Base-by-base conservation (phyloP, 2,329 filamentous ascomycete genomes). In the Diplocarpon rosae region DNA sequence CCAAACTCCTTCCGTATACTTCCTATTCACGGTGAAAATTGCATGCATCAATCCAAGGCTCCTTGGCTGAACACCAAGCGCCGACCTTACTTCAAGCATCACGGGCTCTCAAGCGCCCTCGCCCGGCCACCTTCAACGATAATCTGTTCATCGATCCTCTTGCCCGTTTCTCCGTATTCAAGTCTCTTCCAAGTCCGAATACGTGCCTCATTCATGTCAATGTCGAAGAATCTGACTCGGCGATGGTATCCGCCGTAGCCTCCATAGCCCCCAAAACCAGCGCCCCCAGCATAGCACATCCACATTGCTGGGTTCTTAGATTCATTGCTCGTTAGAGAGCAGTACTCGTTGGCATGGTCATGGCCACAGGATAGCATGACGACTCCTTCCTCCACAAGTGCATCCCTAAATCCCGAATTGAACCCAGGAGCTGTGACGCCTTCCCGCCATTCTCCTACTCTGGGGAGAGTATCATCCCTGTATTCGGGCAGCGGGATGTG, bases 261-360 rank as follows among this genome's bases (percentile, higher is more conserved):
- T 15, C 84, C 92, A 61, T 98, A 98, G 0, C 92, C 92, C 44
- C 92, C 92, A 57, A 98, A 95, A 1, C 92, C 92, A 24, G 80
- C 78, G 20, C 85, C 92, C 28, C 92, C 92, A 8, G 81, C 90
- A 64, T 96, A 96, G 69, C 92, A 98, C 89, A 98, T 95, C 92
- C 92, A 98, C 2, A 96, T 68, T 27, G 82, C 75, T 0, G 83
- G 80, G n/a, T 70, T 65, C 16, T 67, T 49, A 8, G 51, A 40
- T 9, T 57, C 53, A 20, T 58, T 55, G 32, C 46, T 51, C 16
- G 55, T 79, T 8, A 95, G 72, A 51, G 85, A 80, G 63, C 92
- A 98, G 63, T 95, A 96, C 60, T 98, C 92, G 61, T 98, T 98
- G 53, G 84, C 90, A 61, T 98, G 92, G 60, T 98, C 92, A 62